Conservation (phyloP, 768 basidiomycete genomes). For the Rhodosporidiobolus sp. region DNA sequence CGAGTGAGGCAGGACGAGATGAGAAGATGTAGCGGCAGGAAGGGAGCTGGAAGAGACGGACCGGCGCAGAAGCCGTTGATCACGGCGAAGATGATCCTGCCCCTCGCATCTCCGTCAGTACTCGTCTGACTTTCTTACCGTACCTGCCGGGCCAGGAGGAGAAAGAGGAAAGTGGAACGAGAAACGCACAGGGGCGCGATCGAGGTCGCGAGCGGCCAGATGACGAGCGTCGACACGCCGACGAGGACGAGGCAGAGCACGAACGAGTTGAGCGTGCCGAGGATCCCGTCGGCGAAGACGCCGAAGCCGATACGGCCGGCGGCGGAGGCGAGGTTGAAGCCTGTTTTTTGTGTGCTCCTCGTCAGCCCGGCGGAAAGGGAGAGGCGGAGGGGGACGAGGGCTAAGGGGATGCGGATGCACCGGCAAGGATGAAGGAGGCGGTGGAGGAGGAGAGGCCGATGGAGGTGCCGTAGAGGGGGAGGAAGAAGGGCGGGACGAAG, state of each 20-base stretch:
- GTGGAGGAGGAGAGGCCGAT: slow-evolving; percentile 35
- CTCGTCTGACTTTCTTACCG: too few relatives aligned
- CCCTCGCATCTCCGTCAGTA: too few relatives aligned
- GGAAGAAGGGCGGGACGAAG: slow-evolving; percentile 43
- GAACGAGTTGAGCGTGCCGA: slow-evolving; percentile 43
- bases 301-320: slow-evolving; percentile 42
- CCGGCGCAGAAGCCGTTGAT: slow-evolving; percentile 29
- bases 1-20: too few relatives aligned
- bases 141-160: too few relatives aligned
- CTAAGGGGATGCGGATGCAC: background rate
- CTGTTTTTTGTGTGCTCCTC: slow-evolving; percentile 10
- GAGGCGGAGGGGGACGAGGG: too few relatives aligned
- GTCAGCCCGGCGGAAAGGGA: too few relatives aligned
- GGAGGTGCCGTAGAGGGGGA: slow-evolving; percentile 41
- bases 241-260: slow-evolving; percentile 35
- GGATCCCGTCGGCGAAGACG: slow-evolving; percentile 31
- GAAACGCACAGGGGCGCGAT: slow-evolving; percentile 37
- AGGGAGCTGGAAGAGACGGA: background rate
- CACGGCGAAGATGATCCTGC: slow-evolving; percentile 31
- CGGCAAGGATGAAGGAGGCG: slow-evolving; percentile 32
- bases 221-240: slow-evolving; percentile 31
- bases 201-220: slow-evolving; percentile 42
- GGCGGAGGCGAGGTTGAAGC: slow-evolving; percentile 43
- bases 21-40: background rate
- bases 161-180: background rate